Conservation (phyloP, 2,329 filamentous ascomycete species). For the Sporothrix globosa region DNA sequence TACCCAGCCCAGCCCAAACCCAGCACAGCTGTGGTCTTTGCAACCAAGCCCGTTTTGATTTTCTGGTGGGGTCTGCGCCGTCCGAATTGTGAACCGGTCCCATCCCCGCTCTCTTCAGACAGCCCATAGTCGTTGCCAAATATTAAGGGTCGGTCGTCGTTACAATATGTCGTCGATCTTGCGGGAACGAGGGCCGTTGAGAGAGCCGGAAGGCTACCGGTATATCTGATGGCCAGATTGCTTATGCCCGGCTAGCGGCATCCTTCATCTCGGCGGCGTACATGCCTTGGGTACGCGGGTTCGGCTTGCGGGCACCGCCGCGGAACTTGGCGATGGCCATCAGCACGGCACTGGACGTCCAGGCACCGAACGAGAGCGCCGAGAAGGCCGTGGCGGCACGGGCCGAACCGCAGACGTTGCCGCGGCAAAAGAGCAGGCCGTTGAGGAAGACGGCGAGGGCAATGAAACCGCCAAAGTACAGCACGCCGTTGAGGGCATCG, state of each 20-base stretch:
- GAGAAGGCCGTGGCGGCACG: conserved; percentile 59
- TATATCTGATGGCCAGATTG: not conserved
- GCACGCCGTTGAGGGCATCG: conserved; percentile 56
- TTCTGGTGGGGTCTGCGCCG: no score
- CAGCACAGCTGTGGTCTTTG: conserved; percentile 35
- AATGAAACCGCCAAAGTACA: conserved; percentile 64
- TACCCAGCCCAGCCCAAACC: conserved; percentile 24
- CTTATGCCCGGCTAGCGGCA: conserved; percentile 33
- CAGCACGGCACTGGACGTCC: conserved; percentile 55
- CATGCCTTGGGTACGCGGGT: conserved; percentile 40
- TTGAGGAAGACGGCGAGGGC: conserved; percentile 61
- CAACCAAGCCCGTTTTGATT: conserved; percentile 18
- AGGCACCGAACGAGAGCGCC: conserved; percentile 57
- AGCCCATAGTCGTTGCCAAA: not conserved
- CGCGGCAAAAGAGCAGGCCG: conserved; percentile 59
- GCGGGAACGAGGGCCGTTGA: not conserved
- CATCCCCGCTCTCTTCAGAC: not conserved
- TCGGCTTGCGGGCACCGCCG: conserved; percentile 43
- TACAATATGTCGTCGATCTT: not conserved
- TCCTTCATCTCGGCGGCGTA: conserved; percentile 46
- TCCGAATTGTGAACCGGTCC: not conserved
- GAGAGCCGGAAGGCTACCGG: not conserved
- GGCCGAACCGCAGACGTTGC: conserved; percentile 59
- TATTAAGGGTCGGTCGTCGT: not conserved
- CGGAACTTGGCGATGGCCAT: conserved; percentile 54